Conservation (phyloP, 495 filamentous ascomycete genomes). For the Sporormia fimetaria region DNA sequence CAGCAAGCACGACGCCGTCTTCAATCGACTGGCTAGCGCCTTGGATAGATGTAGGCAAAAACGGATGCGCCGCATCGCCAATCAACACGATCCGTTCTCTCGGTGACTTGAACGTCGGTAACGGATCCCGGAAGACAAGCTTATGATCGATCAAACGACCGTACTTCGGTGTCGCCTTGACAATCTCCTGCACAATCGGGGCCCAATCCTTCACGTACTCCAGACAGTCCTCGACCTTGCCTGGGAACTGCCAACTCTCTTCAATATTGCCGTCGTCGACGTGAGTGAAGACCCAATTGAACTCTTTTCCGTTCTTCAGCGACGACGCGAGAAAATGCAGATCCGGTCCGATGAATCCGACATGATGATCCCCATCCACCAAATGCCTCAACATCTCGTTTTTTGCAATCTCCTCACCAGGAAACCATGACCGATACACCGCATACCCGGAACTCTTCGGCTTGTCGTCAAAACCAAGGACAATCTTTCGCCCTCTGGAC, state of each 20-base stretch:
- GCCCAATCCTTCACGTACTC: constrained; percentile 29
- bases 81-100: constrained; percentile 28
- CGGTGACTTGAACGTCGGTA: constrained; percentile 30
- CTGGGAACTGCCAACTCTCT: constrained; percentile 28
- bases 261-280: constrained; percentile 29
- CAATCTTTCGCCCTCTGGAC: constrained; percentile 47
- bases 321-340: constrained; percentile 30
- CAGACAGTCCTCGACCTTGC: constrained; percentile 26
- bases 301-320: constrained; percentile 28
- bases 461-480: constrained; percentile 51
- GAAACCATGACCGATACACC: constrained; percentile 36
- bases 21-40: constrained; percentile 33
- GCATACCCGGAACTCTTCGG: constrained; percentile 51
- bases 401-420: constrained; percentile 18
- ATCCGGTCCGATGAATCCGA: constrained; percentile 30
- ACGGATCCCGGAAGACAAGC: constrained; percentile 30
- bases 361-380: constrained; percentile 26
- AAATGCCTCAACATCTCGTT: constrained; percentile 24
- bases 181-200: constrained; percentile 27
- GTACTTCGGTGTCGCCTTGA: constrained; percentile 28
- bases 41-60: constrained; percentile 31
- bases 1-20: constrained; percentile 29
- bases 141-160: constrained; percentile 30
- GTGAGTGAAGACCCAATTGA: constrained; percentile 32
- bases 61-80: constrained; percentile 33